Percentiles rank a stretch among this genome's conserved stretches.
phyloP scores from a whole-genome alignment of 192 early-diverging fungal species.

The Chytriomyces sp. region DNA sequence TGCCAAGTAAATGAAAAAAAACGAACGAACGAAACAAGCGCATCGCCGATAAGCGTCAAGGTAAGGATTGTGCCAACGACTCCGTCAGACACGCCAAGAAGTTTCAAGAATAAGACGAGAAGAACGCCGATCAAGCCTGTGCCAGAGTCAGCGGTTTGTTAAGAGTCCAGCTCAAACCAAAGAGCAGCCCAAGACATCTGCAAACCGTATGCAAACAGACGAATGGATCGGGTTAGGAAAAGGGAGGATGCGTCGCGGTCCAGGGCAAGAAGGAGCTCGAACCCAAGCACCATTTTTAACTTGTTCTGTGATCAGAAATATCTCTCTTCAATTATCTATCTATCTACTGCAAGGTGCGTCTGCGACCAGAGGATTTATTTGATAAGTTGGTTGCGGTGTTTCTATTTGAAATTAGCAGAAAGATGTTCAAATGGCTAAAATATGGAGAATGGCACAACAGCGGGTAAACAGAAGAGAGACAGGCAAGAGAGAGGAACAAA shows the following conservation, averaged over 20 bases:
- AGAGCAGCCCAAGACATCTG: not conserved
- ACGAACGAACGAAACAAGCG: slow-evolving; percentile 24
- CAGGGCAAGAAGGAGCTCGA: slow-evolving; percentile 13
- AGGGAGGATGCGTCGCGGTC: slow-evolving; percentile 10
- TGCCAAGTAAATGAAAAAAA: not conserved
- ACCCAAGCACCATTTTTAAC: slow-evolving; percentile 9
- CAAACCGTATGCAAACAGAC: slow-evolving; percentile 17
- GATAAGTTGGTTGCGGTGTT: no score
- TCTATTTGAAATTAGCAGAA: no score
- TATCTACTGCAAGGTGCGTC: no score
- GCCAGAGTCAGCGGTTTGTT: not conserved
- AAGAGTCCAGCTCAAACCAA: not conserved
- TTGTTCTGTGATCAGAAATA: not conserved
- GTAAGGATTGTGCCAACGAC: slow-evolving; percentile 28
- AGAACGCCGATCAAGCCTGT: slow-evolving; percentile 30
- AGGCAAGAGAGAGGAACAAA: no score
- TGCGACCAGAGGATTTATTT: no score
- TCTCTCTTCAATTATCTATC: no score
- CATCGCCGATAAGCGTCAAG: slow-evolving; percentile 37
- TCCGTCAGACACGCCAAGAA: slow-evolving; percentile 27
- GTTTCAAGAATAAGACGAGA: slow-evolving; percentile 32
- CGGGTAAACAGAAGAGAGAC: no score
- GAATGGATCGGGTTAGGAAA: slow-evolving; percentile 26
- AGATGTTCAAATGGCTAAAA: no score
- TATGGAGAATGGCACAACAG: no score